phyloP scores from a whole-genome alignment of 2,329 filamentous ascomycete species.

The Diplodia sapinea region DNA sequence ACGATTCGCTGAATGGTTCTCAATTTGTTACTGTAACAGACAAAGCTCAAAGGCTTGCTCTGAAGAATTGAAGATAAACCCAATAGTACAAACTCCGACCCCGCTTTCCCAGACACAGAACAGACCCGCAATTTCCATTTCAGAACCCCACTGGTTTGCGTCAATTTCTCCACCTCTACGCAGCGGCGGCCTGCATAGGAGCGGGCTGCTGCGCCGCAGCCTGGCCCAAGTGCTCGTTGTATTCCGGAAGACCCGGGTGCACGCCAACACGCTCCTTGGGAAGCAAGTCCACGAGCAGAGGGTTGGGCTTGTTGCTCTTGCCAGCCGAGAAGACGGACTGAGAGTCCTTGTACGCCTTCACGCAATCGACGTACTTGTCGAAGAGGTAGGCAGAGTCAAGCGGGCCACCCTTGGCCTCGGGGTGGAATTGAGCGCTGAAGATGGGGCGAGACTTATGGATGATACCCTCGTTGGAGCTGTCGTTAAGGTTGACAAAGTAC shows the following conservation, averaged over 20 bases:
- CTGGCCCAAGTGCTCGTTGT: conserved; percentile 30
- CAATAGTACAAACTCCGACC: conserved; percentile 6
- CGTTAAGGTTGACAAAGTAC: conserved; percentile 98
- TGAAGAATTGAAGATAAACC: neutral
- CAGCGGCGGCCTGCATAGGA: conserved; percentile 32
- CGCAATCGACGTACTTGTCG: conserved; percentile 92
- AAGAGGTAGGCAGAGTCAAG: conserved; percentile 96
- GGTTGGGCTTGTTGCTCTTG: conserved; percentile 85
- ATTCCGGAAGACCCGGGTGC: conserved; percentile 48
- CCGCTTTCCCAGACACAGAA: conserved; percentile 12
- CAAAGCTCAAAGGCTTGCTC: neutral
- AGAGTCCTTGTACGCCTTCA: conserved; percentile 85
- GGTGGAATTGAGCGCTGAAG: conserved; percentile 98
- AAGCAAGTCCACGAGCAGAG: conserved; percentile 86
- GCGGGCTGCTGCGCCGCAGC: conserved; percentile 21
- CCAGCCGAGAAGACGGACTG: conserved; percentile 71
- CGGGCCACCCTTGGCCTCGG: conserved; percentile 95
- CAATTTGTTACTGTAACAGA: conserved; percentile 2
- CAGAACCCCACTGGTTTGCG: neutral
- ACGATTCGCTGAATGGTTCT: neutral
- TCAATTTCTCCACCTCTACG: conserved; percentile 42
- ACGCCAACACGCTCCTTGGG: conserved; percentile 96
- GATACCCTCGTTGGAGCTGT: conserved; percentile 96
- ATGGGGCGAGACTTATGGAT: conserved; percentile 96
- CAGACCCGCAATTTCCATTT: conserved; percentile 16